phyloP scores from a whole-genome alignment of 2,329 filamentous ascomycete genomes.

The Zymoseptoria pseudotritici region DNA sequence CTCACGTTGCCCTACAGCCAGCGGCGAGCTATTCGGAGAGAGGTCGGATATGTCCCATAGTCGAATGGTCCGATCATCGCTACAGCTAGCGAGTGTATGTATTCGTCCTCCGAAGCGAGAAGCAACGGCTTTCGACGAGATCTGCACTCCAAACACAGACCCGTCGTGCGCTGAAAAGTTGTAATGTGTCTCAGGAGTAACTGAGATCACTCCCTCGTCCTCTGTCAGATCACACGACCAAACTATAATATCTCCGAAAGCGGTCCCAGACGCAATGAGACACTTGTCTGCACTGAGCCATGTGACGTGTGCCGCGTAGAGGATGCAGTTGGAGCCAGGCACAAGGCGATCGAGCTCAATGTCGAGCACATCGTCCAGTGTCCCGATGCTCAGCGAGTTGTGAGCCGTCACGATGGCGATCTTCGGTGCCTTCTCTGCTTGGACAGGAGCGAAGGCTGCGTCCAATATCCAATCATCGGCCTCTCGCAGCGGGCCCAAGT shows the following conservation, averaged over 20 bases:
- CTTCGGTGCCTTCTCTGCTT: background rate
- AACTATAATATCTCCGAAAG: slow-evolving; percentile 87
- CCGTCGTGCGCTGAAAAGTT: slow-evolving; percentile 71
- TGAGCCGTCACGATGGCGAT: slow-evolving; percentile 74
- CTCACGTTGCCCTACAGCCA: slow-evolving; percentile 28
- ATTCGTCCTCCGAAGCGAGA: slow-evolving; percentile 34
- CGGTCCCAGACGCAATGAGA: slow-evolving; percentile 79
- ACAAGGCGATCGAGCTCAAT: slow-evolving; percentile 30
- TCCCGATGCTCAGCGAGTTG: slow-evolving; percentile 59
- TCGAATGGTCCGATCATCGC: slow-evolving; percentile 83
- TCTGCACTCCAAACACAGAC: slow-evolving; percentile 82
- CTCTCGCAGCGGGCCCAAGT: slow-evolving; percentile 37
- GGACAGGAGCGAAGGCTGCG: slow-evolving; percentile 39
- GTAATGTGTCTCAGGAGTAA: slow-evolving; percentile 42
- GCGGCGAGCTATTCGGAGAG: slow-evolving; percentile 12
- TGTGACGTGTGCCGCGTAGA: slow-evolving; percentile 74
- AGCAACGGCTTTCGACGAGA: slow-evolving; percentile 49
- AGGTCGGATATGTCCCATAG: slow-evolving; percentile 74
- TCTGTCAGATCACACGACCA: slow-evolving; percentile 58
- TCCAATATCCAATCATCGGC: slow-evolving; percentile 74
- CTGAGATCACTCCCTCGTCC: slow-evolving; percentile 7
- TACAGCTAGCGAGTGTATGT: slow-evolving; percentile 80
- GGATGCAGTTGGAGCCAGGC: slow-evolving; percentile 68
- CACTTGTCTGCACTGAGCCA: slow-evolving; percentile 54
- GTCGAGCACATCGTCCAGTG: background rate